Conservation (phyloP, 2,329 filamentous ascomycete genomes). For the Parastagonospora avenae region DNA sequence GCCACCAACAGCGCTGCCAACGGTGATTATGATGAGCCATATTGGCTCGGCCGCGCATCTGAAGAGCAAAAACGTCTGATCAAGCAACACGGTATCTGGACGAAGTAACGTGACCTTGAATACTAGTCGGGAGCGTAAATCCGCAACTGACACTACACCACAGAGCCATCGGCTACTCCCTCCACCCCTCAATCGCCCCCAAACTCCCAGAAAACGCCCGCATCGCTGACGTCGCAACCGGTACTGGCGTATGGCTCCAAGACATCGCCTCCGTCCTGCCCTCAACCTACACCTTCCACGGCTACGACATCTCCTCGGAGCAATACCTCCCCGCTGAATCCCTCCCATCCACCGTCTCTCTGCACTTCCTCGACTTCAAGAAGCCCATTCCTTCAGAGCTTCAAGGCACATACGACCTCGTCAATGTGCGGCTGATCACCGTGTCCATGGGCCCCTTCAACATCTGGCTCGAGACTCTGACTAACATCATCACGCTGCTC, state of each 20-base stretch:
- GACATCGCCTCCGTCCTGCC: constrained; percentile 26
- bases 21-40: constrained; percentile 23
- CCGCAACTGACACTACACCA: not conserved
- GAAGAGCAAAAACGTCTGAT: constrained; percentile 34
- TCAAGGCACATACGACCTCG: constrained; percentile 32
- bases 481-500: constrained; percentile 30
- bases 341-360: constrained; percentile 28
- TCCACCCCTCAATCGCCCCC: constrained; percentile 26
- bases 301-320: constrained; percentile 36
- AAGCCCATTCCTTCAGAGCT: constrained; percentile 31
- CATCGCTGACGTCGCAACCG: constrained; percentile 39
- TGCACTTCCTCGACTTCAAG: constrained; percentile 32
- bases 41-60: constrained; percentile 34
- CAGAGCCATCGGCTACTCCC: constrained; percentile 33
- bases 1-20: not conserved
- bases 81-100: constrained; percentile 34
- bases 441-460: constrained; percentile 28
- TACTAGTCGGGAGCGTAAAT: not conserved
- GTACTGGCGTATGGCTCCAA: constrained; percentile 38
- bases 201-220: constrained; percentile 25
- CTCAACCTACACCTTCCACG: constrained; percentile 27
- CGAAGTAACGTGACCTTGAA: constrained; percentile 15
- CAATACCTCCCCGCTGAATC: constrained; percentile 22
- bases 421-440: constrained; percentile 39
- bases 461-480: constrained; percentile 28